Evolutionary conservation across 2,329 filamentous ascomycete genomes (phyloP).

Genomic region (Claviceps capensis): DNA sequence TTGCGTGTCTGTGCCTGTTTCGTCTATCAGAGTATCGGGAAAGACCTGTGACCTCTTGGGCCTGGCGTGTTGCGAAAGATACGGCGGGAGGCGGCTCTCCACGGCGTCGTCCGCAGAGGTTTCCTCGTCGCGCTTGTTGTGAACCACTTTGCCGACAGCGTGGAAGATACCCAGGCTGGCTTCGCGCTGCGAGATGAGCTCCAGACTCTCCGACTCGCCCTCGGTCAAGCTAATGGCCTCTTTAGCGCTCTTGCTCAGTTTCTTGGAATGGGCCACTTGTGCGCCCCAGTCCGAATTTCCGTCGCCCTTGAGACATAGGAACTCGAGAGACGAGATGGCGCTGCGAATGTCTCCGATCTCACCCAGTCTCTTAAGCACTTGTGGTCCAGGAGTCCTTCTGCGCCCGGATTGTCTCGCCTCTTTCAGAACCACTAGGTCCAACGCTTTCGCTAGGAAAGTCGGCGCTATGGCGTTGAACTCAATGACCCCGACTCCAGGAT

Average conservation of each 20-base stretch:
- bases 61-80: slow-evolving; percentile 42
- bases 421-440: slow-evolving; percentile 71
- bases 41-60: slow-evolving; percentile 51
- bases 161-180: slow-evolving; percentile 90
- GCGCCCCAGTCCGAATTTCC: slow-evolving; percentile 61
- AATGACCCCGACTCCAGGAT: slow-evolving; percentile 65
- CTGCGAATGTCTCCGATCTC: slow-evolving; percentile 87
- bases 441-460: slow-evolving; percentile 69
- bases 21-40: slow-evolving; percentile 71
- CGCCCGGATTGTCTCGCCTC: slow-evolving; percentile 69
- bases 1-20: slow-evolving; percentile 81
- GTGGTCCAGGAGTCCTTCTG: slow-evolving; percentile 60
- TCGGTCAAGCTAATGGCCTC: slow-evolving; percentile 50
- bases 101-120: slow-evolving; percentile 26
- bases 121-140: slow-evolving; percentile 72
- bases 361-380: slow-evolving; percentile 64
- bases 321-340: slow-evolving; percentile 84
- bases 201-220: slow-evolving; percentile 66
- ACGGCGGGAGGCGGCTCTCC: slow-evolving; percentile 42
- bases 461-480: slow-evolving; percentile 91
- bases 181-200: slow-evolving; percentile 74
- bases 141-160: slow-evolving; percentile 87
- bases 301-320: slow-evolving; percentile 75
- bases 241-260: slow-evolving; percentile 47
- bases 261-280: slow-evolving; percentile 52